A percentile compares a stretch with the other conserved stretches of the same genome.
These are phyloP conservation scores for Paralagenidium karlingii DNA, from an alignment of 352 stramenopile species.

Conservation along the genomic window DNA sequence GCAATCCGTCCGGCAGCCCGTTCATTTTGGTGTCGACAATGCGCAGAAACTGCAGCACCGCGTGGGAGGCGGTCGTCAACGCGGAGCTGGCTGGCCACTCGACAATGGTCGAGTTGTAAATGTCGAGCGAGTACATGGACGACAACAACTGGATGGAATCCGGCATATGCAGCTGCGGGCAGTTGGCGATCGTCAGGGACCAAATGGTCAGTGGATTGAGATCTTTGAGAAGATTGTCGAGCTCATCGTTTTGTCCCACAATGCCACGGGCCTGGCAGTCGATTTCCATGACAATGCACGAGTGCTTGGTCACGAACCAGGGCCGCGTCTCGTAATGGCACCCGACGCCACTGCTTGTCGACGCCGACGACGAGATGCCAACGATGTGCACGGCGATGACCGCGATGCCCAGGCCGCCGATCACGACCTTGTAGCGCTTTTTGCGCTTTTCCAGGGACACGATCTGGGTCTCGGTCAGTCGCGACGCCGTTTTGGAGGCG, in stretches of 20 bases:
- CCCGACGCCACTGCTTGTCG: too few relatives aligned
- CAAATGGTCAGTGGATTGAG: constrained; percentile 5
- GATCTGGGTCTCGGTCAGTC: too few relatives aligned
- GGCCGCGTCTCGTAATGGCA: too few relatives aligned
- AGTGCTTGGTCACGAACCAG: constrained; percentile 3
- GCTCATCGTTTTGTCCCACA: not conserved
- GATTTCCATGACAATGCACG: constrained; percentile 8
- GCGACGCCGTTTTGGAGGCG: too few relatives aligned
- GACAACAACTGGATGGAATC: constrained; percentile 4
- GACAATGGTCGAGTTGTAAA: constrained; percentile 11
- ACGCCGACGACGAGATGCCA: too few relatives aligned
- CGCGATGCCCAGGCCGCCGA: too few relatives aligned
- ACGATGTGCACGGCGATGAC: too few relatives aligned
- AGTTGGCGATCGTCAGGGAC: constrained; percentile 8
- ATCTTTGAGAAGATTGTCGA: not conserved
- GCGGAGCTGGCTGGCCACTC: constrained; percentile 2
- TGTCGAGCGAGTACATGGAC: constrained; percentile 6
- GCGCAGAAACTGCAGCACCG: constrained; percentile 9
- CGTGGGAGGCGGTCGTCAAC: constrained; percentile 2
- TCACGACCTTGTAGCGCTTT: too few relatives aligned
- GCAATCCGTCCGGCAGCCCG: constrained; percentile 6
- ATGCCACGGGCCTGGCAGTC: constrained; percentile 6
- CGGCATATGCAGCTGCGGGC: constrained; percentile 7
- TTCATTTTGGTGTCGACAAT: constrained; percentile 3
- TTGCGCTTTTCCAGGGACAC: too few relatives aligned